These are phyloP conservation scores for Termitomyces sp. DNA, from an alignment of 768 basidiomycete species.

Conservation along the genomic window DNA sequence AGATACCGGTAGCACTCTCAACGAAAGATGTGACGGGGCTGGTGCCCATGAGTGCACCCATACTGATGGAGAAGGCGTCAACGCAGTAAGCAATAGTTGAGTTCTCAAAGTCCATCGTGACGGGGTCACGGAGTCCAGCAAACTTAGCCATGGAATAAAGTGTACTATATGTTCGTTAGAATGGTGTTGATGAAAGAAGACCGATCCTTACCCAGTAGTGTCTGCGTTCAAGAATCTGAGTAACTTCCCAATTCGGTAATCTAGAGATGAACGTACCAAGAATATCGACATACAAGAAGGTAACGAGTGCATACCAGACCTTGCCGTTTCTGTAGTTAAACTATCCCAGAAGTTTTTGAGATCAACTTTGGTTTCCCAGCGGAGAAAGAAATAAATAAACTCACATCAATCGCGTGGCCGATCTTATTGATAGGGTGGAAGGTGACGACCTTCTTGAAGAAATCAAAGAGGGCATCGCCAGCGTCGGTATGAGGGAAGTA, in stretches of 20 bases:
- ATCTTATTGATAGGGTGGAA: slow-evolving; percentile 60
- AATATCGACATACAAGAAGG: slow-evolving; percentile 88
- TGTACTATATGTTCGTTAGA: slow-evolving; percentile 42
- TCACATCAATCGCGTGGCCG: slow-evolving; percentile 67
- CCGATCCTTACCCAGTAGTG: slow-evolving; percentile 38
- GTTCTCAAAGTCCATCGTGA: slow-evolving; percentile 83
- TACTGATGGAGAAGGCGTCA: slow-evolving; percentile 76
- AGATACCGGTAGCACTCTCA: slow-evolving; percentile 77
- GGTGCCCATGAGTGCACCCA: slow-evolving; percentile 76
- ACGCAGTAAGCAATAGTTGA: slow-evolving; percentile 80
- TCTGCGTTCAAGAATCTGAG: slow-evolving; percentile 23
- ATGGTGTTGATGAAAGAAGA: background rate
- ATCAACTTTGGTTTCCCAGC: background rate
- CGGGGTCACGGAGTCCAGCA: slow-evolving; percentile 79
- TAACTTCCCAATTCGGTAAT: background rate
- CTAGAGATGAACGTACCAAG: slow-evolving; percentile 42
- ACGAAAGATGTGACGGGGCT: slow-evolving; percentile 82
- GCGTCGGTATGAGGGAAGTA: slow-evolving; percentile 69
- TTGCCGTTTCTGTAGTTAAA: slow-evolving; percentile 59
- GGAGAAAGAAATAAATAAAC: slow-evolving; percentile 14
- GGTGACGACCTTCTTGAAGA: slow-evolving; percentile 80
- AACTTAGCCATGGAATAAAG: slow-evolving; percentile 91
- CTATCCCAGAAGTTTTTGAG: slow-evolving; percentile 20
- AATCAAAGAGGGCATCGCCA: slow-evolving; percentile 73
- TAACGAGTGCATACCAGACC: slow-evolving; percentile 85